Evolutionary conservation across 2,329 filamentous ascomycete species (phyloP), one percentile per base, ranked within the genome.

Genomic region (Aspergillus sp.): DNA sequence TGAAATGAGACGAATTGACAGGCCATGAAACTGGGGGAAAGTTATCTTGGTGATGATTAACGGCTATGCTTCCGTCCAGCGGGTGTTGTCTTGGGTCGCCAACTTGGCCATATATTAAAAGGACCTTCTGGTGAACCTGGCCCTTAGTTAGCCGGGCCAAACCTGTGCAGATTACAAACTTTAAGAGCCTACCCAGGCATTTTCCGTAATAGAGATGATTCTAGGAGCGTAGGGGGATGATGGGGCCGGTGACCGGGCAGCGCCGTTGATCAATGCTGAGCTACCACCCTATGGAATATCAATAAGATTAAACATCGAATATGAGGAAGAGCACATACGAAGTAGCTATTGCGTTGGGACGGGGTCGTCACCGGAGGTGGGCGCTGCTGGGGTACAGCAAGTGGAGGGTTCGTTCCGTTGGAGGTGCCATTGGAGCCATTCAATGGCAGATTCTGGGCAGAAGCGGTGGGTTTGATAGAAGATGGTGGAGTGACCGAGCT

Each of bases 81-180:
- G 85, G 80, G 69, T 85, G 84, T 52, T 86, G 81, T 34, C 81
- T 77, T 5, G 86, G 80, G 62, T 96, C 90, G 57, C 89, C 91
- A 64, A 96, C 88, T 48, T 89, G 87, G 50, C 93, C 93, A 66
- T 88, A 86, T 47, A 97, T 81, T 22, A 95, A 83, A 18, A 97
- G 81, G 8, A 96, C 84, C 72, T 96, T 97, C 79, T 97, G 92
- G 70, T 96, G 91, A 18, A 96, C 91, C 91, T 96, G 38, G 12
- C 11, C 18, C 34, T 36, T 18, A 18, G 15, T 30, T 38, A 38
- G 39, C 11, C 20, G 18, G 18, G 38, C 22, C 4, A 26, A 51
- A 36, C 6, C 6, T 13, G 8, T n/a, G 20, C 13, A 26, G 3
- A 39, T 18, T 3, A 8, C 13, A 15, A 22, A 20, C 34, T n/a